These are phyloP conservation scores for Dinochytrium kinnereticum DNA, from an alignment of 371 early-diverging fungal genomes.

Conservation along the genomic window DNA sequence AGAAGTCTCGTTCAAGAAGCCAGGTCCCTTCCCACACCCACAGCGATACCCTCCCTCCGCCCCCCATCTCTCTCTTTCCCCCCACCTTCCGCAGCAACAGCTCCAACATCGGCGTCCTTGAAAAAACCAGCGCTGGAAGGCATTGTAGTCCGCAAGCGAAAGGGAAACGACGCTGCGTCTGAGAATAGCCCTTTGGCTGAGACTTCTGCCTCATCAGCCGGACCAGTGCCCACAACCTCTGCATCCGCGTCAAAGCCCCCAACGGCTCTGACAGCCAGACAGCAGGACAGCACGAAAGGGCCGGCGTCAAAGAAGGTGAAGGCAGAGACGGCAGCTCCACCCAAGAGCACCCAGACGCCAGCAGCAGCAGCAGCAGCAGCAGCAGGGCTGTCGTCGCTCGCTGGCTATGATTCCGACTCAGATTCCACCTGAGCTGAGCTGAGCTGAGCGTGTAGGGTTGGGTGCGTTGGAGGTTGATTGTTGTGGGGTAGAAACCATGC, in stretches of 20 bases:
- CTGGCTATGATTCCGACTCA: neutral
- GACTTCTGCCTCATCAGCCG: neutral
- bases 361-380: neutral
- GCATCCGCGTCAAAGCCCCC: neutral
- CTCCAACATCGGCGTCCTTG: neutral
- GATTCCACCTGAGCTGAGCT: too few species aligned
- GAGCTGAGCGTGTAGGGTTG: too few species aligned
- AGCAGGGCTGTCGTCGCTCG: constrained; percentile 1
- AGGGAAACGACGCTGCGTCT: neutral
- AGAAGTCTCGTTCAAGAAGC: neutral
- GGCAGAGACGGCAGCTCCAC: neutral
- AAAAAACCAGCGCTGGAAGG: neutral
- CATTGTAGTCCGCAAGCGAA: neutral
- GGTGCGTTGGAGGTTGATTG: neutral
- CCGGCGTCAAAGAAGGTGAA: too few species aligned
- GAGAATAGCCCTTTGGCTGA: neutral
- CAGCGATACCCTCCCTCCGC: neutral
- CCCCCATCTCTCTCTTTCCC: neutral
- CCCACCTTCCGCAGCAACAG: neutral
- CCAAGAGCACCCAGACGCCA: neutral
- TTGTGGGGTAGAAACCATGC: neutral
- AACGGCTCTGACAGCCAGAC: neutral
- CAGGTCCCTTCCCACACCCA: neutral
- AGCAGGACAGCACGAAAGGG: too few species aligned
- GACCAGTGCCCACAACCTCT: neutral